Percentiles rank a stretch among this genome's conserved stretches.
Conservation (phyloP, 106 monocot species). For the Cymbidium sinense region DNA sequence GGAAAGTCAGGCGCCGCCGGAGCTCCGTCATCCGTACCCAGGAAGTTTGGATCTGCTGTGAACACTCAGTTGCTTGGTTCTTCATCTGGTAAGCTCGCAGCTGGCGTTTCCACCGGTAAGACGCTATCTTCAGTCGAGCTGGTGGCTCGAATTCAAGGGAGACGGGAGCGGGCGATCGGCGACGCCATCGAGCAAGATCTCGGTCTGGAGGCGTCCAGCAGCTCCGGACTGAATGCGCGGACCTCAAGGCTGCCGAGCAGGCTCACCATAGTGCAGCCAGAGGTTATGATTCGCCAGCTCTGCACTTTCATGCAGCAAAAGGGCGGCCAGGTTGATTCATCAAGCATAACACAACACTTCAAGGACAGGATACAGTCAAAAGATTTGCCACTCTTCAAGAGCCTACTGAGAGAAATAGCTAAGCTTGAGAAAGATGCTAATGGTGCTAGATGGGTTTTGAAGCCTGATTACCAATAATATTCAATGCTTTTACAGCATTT, state of each 20-base stretch:
- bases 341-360: slow-evolving; percentile 68
- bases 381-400: slow-evolving; percentile 68
- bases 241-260: slow-evolving; percentile 20
- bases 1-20: slow-evolving; percentile 85
- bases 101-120: slow-evolving; percentile 53
- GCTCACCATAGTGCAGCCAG: slow-evolving; percentile 47
- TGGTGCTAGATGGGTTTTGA: slow-evolving; percentile 74
- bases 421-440: slow-evolving; percentile 35
- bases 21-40: slow-evolving; percentile 47
- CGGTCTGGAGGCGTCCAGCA: slow-evolving; percentile 15
- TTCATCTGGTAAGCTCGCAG: slow-evolving; percentile 21
- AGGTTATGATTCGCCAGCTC: slow-evolving; percentile 74
- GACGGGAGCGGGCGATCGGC: slow-evolving; percentile 41
- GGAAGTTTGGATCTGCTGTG: slow-evolving; percentile 63
- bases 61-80: slow-evolving; percentile 35
- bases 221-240: slow-evolving; percentile 6
- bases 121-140: slow-evolving; percentile 70
- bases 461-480: slow-evolving; percentile 29
- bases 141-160: slow-evolving; percentile 55
- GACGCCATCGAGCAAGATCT: slow-evolving; percentile 62
- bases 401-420: slow-evolving; percentile 86
- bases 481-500: too few relatives aligned
- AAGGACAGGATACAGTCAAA: slow-evolving; percentile 50
- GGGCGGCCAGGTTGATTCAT: slow-evolving; percentile 56
- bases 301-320: slow-evolving; percentile 76